phyloP scores from a whole-genome alignment of 352 stramenopile species.

The Phytophthora kernoviae region DNA sequence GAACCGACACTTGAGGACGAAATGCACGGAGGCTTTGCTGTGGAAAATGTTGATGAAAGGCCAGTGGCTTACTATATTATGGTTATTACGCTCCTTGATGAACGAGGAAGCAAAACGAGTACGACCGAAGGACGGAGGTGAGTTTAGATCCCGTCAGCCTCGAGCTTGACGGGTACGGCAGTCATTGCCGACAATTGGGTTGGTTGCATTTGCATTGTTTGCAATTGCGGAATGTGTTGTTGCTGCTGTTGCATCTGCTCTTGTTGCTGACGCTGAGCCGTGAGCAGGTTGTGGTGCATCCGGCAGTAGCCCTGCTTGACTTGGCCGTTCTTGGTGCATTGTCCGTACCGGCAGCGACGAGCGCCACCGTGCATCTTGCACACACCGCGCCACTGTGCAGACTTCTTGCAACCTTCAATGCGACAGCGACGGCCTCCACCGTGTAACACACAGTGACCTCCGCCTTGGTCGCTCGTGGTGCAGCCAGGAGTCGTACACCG shows the following conservation, averaged over 20 bases:
- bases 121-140: constrained; percentile 27
- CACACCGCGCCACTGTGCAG: constrained; percentile 75
- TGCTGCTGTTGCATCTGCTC: constrained; percentile 38
- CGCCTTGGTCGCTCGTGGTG: constrained; percentile 85
- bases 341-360: constrained; percentile 70
- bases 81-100: constrained; percentile 33
- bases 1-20: too few relatives aligned
- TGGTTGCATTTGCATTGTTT: background rate
- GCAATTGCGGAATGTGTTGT: constrained; percentile 23
- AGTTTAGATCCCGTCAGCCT: constrained; percentile 28
- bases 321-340: constrained; percentile 86
- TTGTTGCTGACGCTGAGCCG: constrained; percentile 48
- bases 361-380: constrained; percentile 89
- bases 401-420: constrained; percentile 81
- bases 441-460: constrained; percentile 84
- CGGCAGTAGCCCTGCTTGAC: constrained; percentile 84
- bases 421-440: constrained; percentile 80
- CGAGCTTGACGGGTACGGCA: constrained; percentile 22
- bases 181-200: background rate
- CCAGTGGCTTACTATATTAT: constrained; percentile 36
- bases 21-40: background rate
- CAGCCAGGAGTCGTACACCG: constrained; percentile 80
- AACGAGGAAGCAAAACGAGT: constrained; percentile 23
- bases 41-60: constrained; percentile 8
- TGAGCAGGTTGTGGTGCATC: constrained; percentile 69